Evolutionary conservation across 306 rosid species (phyloP).

Genomic region (Potentilla sterilis): DNA sequence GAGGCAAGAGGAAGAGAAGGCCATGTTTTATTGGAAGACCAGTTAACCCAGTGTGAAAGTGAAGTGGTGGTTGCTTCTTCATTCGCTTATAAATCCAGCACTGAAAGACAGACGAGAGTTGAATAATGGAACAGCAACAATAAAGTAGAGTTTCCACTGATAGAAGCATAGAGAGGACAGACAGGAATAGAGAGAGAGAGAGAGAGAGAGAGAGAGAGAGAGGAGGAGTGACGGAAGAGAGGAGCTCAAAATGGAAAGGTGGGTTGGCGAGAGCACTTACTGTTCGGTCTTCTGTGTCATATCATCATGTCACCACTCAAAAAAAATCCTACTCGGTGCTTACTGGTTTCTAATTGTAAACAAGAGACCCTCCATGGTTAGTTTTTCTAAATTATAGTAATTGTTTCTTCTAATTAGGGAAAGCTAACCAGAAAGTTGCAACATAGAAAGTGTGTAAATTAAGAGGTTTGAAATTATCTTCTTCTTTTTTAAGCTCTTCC

Average conservation of each 20-base stretch:
- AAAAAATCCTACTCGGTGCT: not conserved
- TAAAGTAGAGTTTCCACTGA: conserved; percentile 14
- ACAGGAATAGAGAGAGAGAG: conserved; percentile 14
- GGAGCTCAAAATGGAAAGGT: not conserved
- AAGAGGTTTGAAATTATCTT: not conserved
- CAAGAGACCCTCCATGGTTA: too few relatives aligned
- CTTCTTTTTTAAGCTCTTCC: too few relatives aligned
- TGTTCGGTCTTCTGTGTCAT: not conserved
- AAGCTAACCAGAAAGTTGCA: not conserved
- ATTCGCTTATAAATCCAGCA: conserved; percentile 24
- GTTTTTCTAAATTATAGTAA: too few relatives aligned
- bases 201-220: not conserved
- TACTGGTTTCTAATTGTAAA: not conserved
- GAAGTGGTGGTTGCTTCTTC: conserved; percentile 44
- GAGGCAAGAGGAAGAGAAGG: conserved; percentile 47
- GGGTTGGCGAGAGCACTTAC: not conserved
- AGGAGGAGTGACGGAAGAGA: not conserved
- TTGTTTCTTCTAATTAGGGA: not conserved
- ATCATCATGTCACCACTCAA: not conserved
- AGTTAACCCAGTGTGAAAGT: conserved; percentile 29
- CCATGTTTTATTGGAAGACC: conserved; percentile 47
- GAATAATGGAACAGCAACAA: not conserved
- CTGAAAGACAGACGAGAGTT: not conserved
- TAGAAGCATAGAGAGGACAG: conserved; percentile 2
- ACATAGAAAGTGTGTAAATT: not conserved